phyloP scores from a whole-genome alignment of 169 alveolate species.

The Plasmodium yoelii region DNA sequence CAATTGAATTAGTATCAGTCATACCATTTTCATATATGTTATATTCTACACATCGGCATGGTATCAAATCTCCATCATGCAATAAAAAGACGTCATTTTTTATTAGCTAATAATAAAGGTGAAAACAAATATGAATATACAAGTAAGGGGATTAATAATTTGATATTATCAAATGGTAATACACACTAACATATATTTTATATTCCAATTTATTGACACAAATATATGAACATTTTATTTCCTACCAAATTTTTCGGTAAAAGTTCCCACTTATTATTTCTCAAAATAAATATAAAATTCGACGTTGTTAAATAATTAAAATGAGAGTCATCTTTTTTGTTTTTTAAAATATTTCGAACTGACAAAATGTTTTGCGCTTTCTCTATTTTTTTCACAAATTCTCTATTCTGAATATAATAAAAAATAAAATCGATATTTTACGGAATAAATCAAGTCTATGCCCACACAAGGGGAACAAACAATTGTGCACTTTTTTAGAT shows the following conservation, averaged over 20 bases:
- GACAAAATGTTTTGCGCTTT: conserved; percentile 35
- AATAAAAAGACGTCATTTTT: conserved; percentile 55
- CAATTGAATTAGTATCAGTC: not conserved
- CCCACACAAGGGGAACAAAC: too few species aligned
- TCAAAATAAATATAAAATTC: conserved; percentile 38
- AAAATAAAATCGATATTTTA: not conserved
- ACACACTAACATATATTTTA: not conserved
- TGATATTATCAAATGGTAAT: not conserved
- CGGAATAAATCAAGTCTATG: not conserved
- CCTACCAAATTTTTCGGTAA: conserved; percentile 57
- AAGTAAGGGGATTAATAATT: not conserved
- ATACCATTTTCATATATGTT: conserved; percentile 31
- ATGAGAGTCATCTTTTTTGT: conserved; percentile 36
- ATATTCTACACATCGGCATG: conserved; percentile 56
- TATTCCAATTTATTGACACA: not conserved
- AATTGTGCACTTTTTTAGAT: too few species aligned
- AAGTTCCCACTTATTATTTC: conserved; percentile 61
- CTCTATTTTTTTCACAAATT: conserved; percentile 36
- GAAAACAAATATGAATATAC: not conserved
- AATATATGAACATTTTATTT: not conserved
- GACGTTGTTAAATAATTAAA: conserved; percentile 40
- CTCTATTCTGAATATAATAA: conserved; percentile 20
- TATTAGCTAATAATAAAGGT: conserved; percentile 29
- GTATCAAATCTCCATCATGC: conserved; percentile 61
- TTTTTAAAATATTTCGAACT: conserved; percentile 16